phyloP scores from a whole-genome alignment of 1,284 basidiomycete species.

The Agaricales sp. region DNA sequence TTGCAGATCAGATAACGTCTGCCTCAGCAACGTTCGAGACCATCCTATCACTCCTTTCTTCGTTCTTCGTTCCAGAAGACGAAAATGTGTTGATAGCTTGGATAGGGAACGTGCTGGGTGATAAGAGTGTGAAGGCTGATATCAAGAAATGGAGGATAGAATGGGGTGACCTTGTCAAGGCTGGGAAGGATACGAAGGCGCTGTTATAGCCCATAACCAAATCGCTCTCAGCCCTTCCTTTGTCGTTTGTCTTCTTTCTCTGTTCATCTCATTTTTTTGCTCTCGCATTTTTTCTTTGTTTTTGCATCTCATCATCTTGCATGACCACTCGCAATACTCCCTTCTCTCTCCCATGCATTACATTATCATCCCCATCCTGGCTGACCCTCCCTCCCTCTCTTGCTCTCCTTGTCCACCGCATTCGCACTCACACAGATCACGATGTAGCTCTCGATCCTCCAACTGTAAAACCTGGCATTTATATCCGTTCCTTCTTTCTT shows the following conservation, averaged over 20 bases:
- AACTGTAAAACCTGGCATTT: too few relatives aligned
- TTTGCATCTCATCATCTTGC: too few relatives aligned
- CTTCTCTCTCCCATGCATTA: not conserved
- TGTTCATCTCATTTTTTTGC: constrained; percentile 4
- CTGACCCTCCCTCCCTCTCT: not conserved
- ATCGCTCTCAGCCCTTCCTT: too few relatives aligned
- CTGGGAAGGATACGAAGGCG: constrained; percentile 53
- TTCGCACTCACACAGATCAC: too few relatives aligned
- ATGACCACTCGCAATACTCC: too few relatives aligned
- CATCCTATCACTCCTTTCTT: constrained; percentile 78
- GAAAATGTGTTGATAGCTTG: constrained; percentile 75
- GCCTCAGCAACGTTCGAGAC: constrained; percentile 82
- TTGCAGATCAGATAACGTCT: constrained; percentile 66
- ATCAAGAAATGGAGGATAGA: constrained; percentile 66
- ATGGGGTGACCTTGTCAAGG: constrained; percentile 59
- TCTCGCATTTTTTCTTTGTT: constrained; percentile 7
- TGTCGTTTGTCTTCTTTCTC: constrained; percentile 2
- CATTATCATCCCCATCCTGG: not conserved
- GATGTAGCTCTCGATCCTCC: too few relatives aligned
- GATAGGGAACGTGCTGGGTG: constrained; percentile 65
- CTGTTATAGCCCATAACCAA: constrained; percentile 45
- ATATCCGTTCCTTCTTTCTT: too few relatives aligned
- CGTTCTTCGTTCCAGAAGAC: constrained; percentile 86
- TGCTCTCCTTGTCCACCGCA: too few relatives aligned
- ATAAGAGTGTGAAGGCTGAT: constrained; percentile 58